Evolutionary conservation across 139 green algal species (phyloP), one percentile per base, ranked within the genome.

Genomic region (Chlorella sp.): DNA sequence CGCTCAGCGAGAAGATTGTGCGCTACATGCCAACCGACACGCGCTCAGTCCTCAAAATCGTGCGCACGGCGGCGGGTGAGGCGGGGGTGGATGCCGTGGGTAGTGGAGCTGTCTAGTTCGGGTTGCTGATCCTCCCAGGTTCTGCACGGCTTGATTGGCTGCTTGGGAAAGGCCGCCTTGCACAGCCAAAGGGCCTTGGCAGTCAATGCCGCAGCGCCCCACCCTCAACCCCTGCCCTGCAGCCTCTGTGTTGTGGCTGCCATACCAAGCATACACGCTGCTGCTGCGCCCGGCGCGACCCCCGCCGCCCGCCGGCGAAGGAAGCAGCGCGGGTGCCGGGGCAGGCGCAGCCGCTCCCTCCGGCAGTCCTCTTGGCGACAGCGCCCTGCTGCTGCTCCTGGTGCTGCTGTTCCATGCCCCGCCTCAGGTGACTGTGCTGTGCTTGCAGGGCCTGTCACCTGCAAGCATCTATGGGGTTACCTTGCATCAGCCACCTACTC

Each of bases 171-270:
- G 60, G 60, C 60, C 5, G 2, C 21, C 60, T 67, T 2, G 30
- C 44, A 55, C 44, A 55, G 11, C 44, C 44, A 11, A 7, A 55
- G 11, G 44, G 7, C 7, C 44, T 11, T 11, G 11, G 44, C 60
- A n/a, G n/a, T 5, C 28, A 30, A 28, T 30, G n/a, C n/a, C n/a
- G 9, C 30, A 51, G 17, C 15, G 76, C 30, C 13, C 34, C 64
- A 11, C 38, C 65, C 21, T 11, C 64, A 5, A 55, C 12, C 79
- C 4, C 34, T 44, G 9, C 38, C 51, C 12, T 83, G 87, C 89
- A 91, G 90, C 75, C 3, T 89, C 88, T 0, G 87, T 96, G 47
- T 68, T 96, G 17, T 92, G 90, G 87, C 91, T 96, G 44, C 93
- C 93, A 4, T 89, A 93, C 69, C 84, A 85, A 17, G 92, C 93